Conservation (phyloP, 1,284 basidiomycete genomes). For the Apiotrichum porosum region DNA sequence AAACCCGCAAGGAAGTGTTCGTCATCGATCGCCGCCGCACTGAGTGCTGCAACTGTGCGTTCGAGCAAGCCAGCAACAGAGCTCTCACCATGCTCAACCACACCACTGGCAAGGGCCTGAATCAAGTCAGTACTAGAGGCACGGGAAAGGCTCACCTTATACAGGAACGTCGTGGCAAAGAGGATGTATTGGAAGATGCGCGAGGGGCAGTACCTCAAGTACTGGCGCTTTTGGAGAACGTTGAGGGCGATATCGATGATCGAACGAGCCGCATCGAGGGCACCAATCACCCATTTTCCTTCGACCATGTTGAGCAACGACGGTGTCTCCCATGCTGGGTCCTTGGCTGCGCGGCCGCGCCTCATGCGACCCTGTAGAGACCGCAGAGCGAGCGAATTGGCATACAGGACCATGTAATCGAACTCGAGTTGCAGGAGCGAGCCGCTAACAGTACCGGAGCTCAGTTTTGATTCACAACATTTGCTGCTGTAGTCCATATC, state of each 20-base stretch:
- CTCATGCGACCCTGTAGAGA: constrained; percentile 10
- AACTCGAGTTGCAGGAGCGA: constrained; percentile 10
- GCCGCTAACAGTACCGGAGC: constrained; percentile 6
- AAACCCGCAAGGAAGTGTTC: constrained; percentile 13
- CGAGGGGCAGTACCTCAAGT: constrained; percentile 6
- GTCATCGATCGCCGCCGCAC: constrained; percentile 10
- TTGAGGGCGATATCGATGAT: constrained; percentile 11
- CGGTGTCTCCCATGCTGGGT: constrained; percentile 6
- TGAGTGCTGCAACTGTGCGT: constrained; percentile 4
- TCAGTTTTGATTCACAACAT: constrained; percentile 3
- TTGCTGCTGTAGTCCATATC: constrained; percentile 8
- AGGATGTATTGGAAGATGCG: constrained; percentile 14
- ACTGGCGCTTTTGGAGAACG: constrained; percentile 5
- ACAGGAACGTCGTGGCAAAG: constrained; percentile 14
- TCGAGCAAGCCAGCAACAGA: constrained; percentile 4
- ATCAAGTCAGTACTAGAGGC: neutral
- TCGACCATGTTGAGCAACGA: constrained; percentile 14
- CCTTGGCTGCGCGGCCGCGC: constrained; percentile 2
- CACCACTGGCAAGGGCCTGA: constrained; percentile 9
- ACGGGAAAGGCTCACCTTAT: constrained; percentile 8
- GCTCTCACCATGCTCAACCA: constrained; percentile 11
- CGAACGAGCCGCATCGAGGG: constrained; percentile 6
- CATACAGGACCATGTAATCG: constrained; percentile 14
- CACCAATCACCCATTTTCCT: constrained; percentile 15
- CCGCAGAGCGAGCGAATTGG: constrained; percentile 8